These are phyloP conservation scores for Xerocomus spinulosus DNA, from an alignment of 768 basidiomycete genomes.

Conservation along the genomic window DNA sequence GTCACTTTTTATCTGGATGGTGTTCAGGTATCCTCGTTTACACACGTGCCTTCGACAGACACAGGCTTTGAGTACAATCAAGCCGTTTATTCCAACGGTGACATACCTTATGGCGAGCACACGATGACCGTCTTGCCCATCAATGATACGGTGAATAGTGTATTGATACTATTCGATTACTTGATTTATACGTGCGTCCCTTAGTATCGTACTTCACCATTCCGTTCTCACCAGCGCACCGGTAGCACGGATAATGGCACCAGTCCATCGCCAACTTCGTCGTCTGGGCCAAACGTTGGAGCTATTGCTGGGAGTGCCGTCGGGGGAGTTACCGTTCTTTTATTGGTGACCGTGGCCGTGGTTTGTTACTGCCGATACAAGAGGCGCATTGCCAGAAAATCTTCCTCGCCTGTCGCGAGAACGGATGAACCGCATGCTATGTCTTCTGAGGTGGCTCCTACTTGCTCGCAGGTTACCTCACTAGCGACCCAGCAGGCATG, in stretches of 20 bases:
- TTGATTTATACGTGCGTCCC: constrained; percentile 14
- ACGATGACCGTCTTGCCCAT: constrained; percentile 4
- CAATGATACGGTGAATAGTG: background rate
- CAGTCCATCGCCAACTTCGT: background rate
- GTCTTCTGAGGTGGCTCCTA: too few species aligned
- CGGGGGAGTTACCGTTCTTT: background rate
- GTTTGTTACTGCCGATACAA: too few species aligned
- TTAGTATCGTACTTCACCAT: too few species aligned
- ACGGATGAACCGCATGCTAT: too few species aligned
- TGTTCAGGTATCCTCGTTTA: background rate
- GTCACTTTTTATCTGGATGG: constrained; percentile 5
- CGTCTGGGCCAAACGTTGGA: background rate
- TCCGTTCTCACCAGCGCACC: too few species aligned
- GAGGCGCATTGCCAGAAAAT: too few species aligned
- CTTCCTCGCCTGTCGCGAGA: too few species aligned
- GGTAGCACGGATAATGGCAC: too few species aligned
- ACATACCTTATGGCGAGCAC: constrained; percentile 4
- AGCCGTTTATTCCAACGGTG: constrained; percentile 5
- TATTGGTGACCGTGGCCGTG: background rate
- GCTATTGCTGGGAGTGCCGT: constrained; percentile 1
- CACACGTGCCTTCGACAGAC: background rate
- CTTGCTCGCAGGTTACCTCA: too few species aligned
- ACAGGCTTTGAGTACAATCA: constrained; percentile 12
- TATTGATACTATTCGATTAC: constrained; percentile 17
- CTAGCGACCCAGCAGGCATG: too few species aligned